Evolutionary conservation across 1,139 yeast genomes (phyloP), one percentile per base, ranked within the genome.

Genomic region (Pichia sp.): DNA sequence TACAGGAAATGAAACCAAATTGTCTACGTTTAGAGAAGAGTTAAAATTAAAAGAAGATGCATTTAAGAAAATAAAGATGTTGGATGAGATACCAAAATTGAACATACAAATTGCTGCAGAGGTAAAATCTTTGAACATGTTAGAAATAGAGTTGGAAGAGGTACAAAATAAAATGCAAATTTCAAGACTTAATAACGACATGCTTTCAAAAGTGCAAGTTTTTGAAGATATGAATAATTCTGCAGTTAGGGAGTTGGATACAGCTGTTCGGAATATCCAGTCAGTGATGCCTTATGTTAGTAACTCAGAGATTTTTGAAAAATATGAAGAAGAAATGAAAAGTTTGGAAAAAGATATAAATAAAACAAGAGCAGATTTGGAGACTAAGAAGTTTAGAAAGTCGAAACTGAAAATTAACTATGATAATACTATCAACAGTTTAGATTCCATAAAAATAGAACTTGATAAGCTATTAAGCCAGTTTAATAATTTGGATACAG

Each of bases 161-260:
- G 51, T 79, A 19, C 73, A 74, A 42, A 68, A 68, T 18, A 70
- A 74, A 32, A 65, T 84, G 7, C 60, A 73, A 6, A 59, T 64
- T 15, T 70, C 74, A 14, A 79, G 75, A 50, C 71, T 72, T 47
- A 82, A 78, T 53, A 69, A 84, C 1, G 91, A 79, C 40, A 53
- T 72, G 2, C 64, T 73, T 45, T 78, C 84, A 0, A 75, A 71
- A 50, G 53, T 75, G 2, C 64, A 69, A 0, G 56, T 76, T 30
- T 53, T 79, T 14, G 56, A 56, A 16, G 73, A 69, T 33, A 67
- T 69, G 36, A 52, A 51, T 25, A 33, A 37, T 23, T 50, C 43
- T 2, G 23, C 50, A n/a, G 25, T 21, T n/a, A 37, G 38, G 9
- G 46, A 39, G 16, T 13, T 33, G 19, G 23, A 35, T 3, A 15